A percentile compares a stretch with the other conserved stretches of the same genome.
These are phyloP conservation scores for Scytalidium lignicola DNA, from an alignment of 2,329 filamentous ascomycete genomes.

Conservation along the genomic window DNA sequence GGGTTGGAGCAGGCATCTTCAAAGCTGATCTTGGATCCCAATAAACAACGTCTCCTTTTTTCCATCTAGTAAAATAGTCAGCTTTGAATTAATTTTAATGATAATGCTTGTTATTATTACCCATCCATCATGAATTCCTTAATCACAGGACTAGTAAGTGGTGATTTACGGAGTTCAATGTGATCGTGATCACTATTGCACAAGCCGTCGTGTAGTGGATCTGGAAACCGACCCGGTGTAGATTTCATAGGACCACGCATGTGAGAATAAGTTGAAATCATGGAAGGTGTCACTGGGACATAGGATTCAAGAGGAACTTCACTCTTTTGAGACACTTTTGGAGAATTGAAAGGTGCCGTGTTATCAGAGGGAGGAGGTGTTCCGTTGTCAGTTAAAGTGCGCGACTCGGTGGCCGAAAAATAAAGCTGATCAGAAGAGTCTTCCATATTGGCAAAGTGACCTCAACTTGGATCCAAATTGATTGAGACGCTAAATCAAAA, in stretches of 20 bases:
- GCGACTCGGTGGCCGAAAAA: not conserved
- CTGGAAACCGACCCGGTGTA: not conserved
- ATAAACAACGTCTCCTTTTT: not conserved
- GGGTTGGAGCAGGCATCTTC: not conserved
- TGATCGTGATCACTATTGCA: not conserved
- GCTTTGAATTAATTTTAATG: not conserved
- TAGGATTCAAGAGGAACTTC: conserved; percentile 5
- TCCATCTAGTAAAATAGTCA: not conserved
- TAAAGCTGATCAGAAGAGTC: not conserved
- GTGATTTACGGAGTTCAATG: not conserved
- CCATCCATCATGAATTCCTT: not conserved
- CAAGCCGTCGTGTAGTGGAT: not conserved
- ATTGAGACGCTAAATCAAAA: not conserved
- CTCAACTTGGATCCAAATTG: not conserved
- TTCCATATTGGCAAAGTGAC: not conserved
- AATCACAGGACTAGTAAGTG: not conserved
- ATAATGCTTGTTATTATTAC: not conserved
- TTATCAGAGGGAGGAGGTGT: not conserved
- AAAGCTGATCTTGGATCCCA: not conserved
- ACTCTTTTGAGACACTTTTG: no score
- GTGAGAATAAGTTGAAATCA: conserved; percentile 13
- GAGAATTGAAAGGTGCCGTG: no score
- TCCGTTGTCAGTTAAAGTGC: not conserved
- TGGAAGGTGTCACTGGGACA: conserved; percentile 14
- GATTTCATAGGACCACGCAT: conserved; percentile 9